Conservation (phyloP, 805 yeast genomes). For the Candida palmyrensis region DNA sequence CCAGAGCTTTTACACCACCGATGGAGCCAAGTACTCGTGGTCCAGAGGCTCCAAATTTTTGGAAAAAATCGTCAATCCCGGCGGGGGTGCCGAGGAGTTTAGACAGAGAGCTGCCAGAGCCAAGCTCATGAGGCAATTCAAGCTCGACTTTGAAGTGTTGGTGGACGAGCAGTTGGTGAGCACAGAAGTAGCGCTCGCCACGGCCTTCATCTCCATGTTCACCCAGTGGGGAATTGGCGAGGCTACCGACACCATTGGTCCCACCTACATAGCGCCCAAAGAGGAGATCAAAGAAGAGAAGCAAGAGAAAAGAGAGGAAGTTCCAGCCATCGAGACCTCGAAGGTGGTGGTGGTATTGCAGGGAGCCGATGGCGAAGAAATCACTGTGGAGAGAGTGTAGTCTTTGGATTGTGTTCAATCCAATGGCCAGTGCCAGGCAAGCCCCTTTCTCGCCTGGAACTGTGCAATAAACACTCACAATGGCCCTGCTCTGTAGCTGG, state of each 20-base stretch:
- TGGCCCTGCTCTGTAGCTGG: no score
- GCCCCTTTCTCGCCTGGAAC: no score
- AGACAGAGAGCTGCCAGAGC: constrained; percentile 53
- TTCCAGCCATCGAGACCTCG: constrained; percentile 17
- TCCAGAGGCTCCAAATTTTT: constrained; percentile 45
- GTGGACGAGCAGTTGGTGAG: constrained; percentile 46
- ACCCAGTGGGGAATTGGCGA: constrained; percentile 64
- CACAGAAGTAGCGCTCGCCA: constrained; percentile 50
- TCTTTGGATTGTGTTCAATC: not conserved
- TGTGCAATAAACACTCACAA: no score
- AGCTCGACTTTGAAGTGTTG: constrained; percentile 54
- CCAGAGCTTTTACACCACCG: constrained; percentile 45
- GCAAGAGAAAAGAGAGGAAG: constrained; percentile 12
- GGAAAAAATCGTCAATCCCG: constrained; percentile 50
- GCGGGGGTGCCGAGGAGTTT: constrained; percentile 51
- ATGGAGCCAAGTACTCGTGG: constrained; percentile 56
- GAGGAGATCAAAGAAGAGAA: not conserved
- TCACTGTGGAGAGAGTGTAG: constrained; percentile 4
- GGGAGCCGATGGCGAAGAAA: constrained; percentile 6
- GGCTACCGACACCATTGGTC: constrained; percentile 49
- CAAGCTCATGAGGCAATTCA: constrained; percentile 51
- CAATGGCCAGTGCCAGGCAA: no score
- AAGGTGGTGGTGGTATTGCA: constrained; percentile 6
- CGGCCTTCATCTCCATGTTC: constrained; percentile 57
- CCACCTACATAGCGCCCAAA: constrained; percentile 28